A percentile compares a stretch with the other conserved stretches of the same genome.
Conservation (phyloP, 805 yeast genomes). For the Yueomyces sinensis region DNA sequence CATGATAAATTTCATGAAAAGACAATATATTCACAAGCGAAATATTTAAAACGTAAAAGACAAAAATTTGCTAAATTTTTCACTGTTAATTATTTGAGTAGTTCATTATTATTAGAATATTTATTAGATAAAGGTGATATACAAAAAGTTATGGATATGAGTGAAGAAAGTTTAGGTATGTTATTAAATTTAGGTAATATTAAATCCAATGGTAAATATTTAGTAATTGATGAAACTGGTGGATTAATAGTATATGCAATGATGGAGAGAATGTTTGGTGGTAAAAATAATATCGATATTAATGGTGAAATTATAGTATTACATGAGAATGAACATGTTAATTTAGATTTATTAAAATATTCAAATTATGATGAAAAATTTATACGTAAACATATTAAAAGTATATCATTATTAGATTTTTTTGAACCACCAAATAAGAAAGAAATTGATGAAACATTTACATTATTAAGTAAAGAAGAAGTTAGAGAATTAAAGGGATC, state of each 20-base stretch:
- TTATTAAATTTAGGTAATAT: slow-evolving; percentile 69
- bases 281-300: slow-evolving; percentile 18
- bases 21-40: slow-evolving; percentile 81
- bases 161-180: slow-evolving; percentile 73
- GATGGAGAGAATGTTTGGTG: slow-evolving; percentile 75
- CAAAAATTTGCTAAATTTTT: slow-evolving; percentile 81
- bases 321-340: slow-evolving; percentile 92
- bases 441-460: slow-evolving; percentile 31
- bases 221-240: slow-evolving; percentile 88
- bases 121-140: slow-evolving; percentile 67
- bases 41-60: slow-evolving; percentile 82
- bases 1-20: slow-evolving; percentile 83
- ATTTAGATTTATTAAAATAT: slow-evolving; percentile 54
- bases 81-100: slow-evolving; percentile 63
- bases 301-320: slow-evolving; percentile 55
- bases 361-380: slow-evolving; percentile 48
- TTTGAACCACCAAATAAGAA: slow-evolving; percentile 53
- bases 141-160: slow-evolving; percentile 59
- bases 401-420: slow-evolving; percentile 68
- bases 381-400: slow-evolving; percentile 43
- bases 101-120: slow-evolving; percentile 58
- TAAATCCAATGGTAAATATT: slow-evolving; percentile 78
- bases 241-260: slow-evolving; percentile 78
- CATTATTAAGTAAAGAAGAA: slow-evolving; percentile 33
- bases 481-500: slow-evolving; percentile 41